Base-by-base conservation (phyloP, 768 basidiomycete genomes). In the Russula olivacea region DNA sequence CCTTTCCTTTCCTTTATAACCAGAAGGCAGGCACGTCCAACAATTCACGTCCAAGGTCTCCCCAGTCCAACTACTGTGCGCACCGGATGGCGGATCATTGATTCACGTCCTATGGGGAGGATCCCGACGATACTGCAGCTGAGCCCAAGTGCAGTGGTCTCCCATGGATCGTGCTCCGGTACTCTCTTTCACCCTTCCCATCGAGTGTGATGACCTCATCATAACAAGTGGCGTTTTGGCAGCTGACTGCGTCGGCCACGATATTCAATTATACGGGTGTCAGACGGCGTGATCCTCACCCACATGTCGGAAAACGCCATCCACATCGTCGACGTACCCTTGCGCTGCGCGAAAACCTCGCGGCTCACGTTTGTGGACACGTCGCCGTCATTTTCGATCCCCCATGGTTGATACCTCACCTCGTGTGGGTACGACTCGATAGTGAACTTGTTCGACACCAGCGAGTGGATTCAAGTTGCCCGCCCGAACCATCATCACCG, bases 401-500 rank as follows among this genome's bases (percentile, higher is more conserved):
- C n/a, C n/a, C 80, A 89, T 23, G 89, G 89, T 72, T 79, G 82
- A 58, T 91, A 91, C 67, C 79, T 91, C 45, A 88, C 89, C 1
- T 87, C 89, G 1, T 89, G 90, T 36, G 90, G 90, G 14, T 80
- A 82, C 59, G 90, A 93, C 70, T 89, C 88, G 9, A 91, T 93
- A 59, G 85, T 93, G 53, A 89, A 91, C 69, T 76, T 92, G 71
- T 91, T 90, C 69, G 89, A 91, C 71, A 68, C 86, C 61, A 77
- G 79, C n/a, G 87, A 91, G 62, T 91, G 88, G 89, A 88, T 92
- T 68, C n/a, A n/a, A n/a, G n/a, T n/a, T n/a, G n/a, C 87, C 85
- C 63, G 81, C 82, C 4, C 80, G 87, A 50, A 90, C 88, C 19
- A 89, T n/a, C n/a, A n/a, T 91, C 63, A 82, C 86, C 21, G 79